These are phyloP conservation scores for Saccharomyces hybrid DNA, from an alignment of 1,139 yeast species.

Conservation along the genomic window DNA sequence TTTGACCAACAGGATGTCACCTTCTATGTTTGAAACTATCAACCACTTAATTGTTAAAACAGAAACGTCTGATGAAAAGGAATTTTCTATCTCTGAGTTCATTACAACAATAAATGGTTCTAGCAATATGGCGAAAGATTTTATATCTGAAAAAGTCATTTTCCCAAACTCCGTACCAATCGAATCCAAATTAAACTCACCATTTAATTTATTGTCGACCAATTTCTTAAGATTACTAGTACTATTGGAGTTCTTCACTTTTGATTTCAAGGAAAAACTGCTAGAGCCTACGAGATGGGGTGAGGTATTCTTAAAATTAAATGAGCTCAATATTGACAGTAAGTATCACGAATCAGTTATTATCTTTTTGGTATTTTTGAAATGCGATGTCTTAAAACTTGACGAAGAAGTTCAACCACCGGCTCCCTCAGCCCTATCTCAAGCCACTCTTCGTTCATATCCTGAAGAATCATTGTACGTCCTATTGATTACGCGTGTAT, in stretches of 20 bases:
- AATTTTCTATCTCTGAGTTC: constrained; percentile 26
- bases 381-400: constrained; percentile 35
- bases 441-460: constrained; percentile 29
- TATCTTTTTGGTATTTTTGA: constrained; percentile 42
- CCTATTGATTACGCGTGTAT: constrained; percentile 49
- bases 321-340: constrained; percentile 30
- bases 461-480: constrained; percentile 35
- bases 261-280: constrained; percentile 32
- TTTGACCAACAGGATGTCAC: constrained; percentile 47
- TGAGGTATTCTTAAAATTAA: constrained; percentile 36
- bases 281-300: constrained; percentile 51
- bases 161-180: constrained; percentile 28
- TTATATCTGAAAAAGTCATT: constrained; percentile 36
- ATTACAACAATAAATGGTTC: constrained; percentile 22
- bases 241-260: constrained; percentile 48
- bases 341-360: constrained; percentile 36
- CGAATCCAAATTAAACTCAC: constrained; percentile 34
- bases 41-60: constrained; percentile 35
- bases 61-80: constrained; percentile 14
- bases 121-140: constrained; percentile 25
- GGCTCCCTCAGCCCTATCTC: constrained; percentile 28
- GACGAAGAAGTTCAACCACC: constrained; percentile 30
- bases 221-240: constrained; percentile 51
- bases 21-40: constrained; percentile 39
- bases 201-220: constrained; percentile 54